These are phyloP conservation scores for Lathyrus oleraceus DNA, from an alignment of 306 rosid species.

Conservation along the genomic window DNA sequence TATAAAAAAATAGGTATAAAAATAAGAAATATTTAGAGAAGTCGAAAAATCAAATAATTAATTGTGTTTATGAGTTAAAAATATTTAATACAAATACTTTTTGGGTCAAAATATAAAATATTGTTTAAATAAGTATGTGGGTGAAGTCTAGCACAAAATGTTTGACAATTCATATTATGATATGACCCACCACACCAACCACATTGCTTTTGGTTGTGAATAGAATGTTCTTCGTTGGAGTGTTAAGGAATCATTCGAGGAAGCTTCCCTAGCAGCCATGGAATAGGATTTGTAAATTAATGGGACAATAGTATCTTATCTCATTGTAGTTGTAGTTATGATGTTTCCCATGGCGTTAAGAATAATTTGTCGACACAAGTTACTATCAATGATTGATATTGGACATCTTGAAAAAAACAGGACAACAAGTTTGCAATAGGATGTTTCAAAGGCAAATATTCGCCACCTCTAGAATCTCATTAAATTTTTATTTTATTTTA, in stretches of 20 bases:
- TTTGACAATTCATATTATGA: background rate
- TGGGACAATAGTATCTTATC: background rate
- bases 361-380: slow-evolving; percentile 1
- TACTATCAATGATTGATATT: background rate
- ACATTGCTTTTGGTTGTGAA: background rate
- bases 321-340: background rate
- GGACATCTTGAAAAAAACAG: background rate
- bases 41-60: background rate
- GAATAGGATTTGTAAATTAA: slow-evolving; percentile 6
- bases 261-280: slow-evolving; percentile 3
- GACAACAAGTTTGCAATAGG: background rate
- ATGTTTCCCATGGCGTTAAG: slow-evolving; percentile 25
- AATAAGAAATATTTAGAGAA: background rate
- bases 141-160: background rate
- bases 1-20: background rate
- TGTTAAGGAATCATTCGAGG: slow-evolving; percentile 28
- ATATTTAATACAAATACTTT: background rate
- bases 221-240: slow-evolving; percentile 28
- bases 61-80: background rate
- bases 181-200: slow-evolving; percentile 4
- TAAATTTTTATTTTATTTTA: too few species aligned
- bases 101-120: too few species aligned
- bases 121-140: background rate
- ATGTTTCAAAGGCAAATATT: background rate
- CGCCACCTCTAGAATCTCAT: too few species aligned